Percentiles rank a stretch among this genome's conserved stretches.
Evolutionary conservation across 768 basidiomycete genomes (phyloP).

Genomic region (Cystofilobasidium ferigula): DNA sequence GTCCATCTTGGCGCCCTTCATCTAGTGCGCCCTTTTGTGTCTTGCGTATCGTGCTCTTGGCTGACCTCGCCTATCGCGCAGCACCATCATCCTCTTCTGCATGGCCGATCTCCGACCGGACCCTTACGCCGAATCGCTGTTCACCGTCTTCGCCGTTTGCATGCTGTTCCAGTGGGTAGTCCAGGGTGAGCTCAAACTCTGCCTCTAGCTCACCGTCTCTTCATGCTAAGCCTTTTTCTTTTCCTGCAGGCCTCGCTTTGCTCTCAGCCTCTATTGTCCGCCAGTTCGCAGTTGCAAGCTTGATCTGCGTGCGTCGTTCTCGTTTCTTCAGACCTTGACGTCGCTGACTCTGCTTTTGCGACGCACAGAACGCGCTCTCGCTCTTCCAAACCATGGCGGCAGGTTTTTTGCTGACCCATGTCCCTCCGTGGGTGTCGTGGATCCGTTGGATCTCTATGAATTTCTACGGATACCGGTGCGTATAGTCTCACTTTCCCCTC

Average conservation of each 20-base stretch:
- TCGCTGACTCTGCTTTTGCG: not conserved
- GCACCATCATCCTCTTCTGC: constrained; percentile 2
- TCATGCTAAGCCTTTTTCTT: constrained; percentile 11
- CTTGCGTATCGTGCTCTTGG: not conserved
- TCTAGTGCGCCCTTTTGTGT: constrained; percentile 30
- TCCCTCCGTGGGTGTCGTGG: constrained; percentile 40
- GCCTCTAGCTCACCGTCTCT: constrained; percentile 15
- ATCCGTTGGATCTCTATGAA: constrained; percentile 40
- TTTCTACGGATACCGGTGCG: constrained; percentile 40
- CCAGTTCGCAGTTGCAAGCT: constrained; percentile 37
- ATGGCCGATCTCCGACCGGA: constrained; percentile 38
- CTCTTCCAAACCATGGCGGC: constrained; percentile 22
- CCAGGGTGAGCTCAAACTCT: not conserved
- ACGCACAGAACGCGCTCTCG: constrained; percentile 12
- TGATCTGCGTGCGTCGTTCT: constrained; percentile 28
- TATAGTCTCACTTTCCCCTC: not conserved
- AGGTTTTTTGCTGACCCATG: constrained; percentile 28
- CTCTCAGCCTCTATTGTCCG: constrained; percentile 35
- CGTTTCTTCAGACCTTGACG: not conserved
- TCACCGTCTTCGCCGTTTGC: constrained; percentile 39
- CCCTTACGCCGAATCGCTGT: constrained; percentile 38
- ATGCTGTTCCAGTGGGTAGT: constrained; percentile 30
- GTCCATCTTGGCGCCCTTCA: constrained; percentile 36
- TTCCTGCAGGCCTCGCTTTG: constrained; percentile 30
- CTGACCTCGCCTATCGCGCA: not conserved